Evolutionary conservation across 2,329 filamentous ascomycete species (phyloP).

Genomic region (Paracorniculantispora psalliotae): DNA sequence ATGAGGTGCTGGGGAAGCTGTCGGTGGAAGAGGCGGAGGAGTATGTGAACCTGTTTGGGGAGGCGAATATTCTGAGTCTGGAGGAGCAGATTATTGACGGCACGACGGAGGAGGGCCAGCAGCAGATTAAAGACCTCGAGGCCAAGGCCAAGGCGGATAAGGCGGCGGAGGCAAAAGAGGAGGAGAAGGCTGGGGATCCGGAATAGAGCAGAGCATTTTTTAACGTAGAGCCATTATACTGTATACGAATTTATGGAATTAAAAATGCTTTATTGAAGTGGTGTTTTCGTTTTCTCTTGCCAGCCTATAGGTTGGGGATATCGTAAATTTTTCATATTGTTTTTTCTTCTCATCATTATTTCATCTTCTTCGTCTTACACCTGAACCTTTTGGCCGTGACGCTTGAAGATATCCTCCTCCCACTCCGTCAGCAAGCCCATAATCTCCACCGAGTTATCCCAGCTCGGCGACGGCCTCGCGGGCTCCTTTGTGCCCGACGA

Average conservation of each 20-base stretch:
- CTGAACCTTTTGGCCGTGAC: conserved; percentile 9
- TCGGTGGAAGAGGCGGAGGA: conserved; percentile 83
- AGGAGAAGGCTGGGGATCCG: conserved; percentile 27
- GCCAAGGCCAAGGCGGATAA: conserved; percentile 34
- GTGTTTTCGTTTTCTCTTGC: background rate
- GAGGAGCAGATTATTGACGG: conserved; percentile 94
- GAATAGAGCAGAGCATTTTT: conserved; percentile 30
- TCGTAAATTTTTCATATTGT: background rate
- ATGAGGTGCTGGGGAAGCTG: conserved; percentile 71
- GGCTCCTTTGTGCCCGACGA: conserved; percentile 18
- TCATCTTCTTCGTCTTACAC: background rate
- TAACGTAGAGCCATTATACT: background rate
- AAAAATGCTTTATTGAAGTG: background rate
- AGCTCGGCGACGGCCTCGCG: conserved; percentile 21
- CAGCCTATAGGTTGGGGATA: background rate
- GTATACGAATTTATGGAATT: background rate
- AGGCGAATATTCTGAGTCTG: conserved; percentile 83
- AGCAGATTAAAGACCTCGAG: conserved; percentile 71
- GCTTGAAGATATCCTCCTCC: conserved; percentile 17
- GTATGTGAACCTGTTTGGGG: conserved; percentile 71
- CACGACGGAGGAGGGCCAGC: conserved; percentile 80
- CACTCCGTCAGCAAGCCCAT: conserved; percentile 24
- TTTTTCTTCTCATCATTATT: background rate
- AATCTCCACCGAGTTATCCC: conserved; percentile 23
- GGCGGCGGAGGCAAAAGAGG: conserved; percentile 19